Evolutionary conservation across 495 filamentous ascomycete genomes (phyloP).

Genomic region (Choiromyces venosus): DNA sequence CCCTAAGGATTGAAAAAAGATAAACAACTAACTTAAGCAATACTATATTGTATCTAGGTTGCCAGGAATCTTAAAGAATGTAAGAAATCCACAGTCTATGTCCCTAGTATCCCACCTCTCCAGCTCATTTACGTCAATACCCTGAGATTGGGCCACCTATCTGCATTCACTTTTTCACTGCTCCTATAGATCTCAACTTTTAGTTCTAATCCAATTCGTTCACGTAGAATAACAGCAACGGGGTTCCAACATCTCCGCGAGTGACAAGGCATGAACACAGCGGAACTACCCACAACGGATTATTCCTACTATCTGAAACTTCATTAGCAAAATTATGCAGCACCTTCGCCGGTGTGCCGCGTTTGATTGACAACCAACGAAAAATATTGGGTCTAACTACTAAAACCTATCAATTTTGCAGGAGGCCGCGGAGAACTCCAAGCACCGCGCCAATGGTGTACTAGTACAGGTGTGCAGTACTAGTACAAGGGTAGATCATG

Average conservation of each 20-base stretch:
- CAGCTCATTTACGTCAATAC: background rate
- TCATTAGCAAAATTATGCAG: background rate
- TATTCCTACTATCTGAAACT: background rate
- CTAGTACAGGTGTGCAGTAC: no score
- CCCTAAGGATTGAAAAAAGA: background rate
- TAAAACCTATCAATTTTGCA: background rate
- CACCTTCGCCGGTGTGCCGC: background rate
- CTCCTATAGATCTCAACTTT: background rate
- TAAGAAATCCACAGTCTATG: background rate
- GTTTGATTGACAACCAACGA: background rate
- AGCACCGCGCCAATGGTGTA: no score
- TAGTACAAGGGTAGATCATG: no score
- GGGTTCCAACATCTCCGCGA: background rate
- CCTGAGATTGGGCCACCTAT: background rate
- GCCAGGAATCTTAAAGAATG: background rate
- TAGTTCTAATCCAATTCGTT: background rate
- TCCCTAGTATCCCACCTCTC: background rate
- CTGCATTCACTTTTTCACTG: background rate
- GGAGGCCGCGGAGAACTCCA: background rate
- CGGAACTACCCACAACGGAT: background rate
- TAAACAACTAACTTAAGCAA: background rate
- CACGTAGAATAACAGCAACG: background rate
- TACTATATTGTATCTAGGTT: background rate
- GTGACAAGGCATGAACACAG: background rate
- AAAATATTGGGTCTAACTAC: background rate